A percentile compares a stretch with the other conserved stretches of the same genome.
phyloP scores from a whole-genome alignment of 2,329 filamentous ascomycete genomes.

The Botrytis medusae region DNA sequence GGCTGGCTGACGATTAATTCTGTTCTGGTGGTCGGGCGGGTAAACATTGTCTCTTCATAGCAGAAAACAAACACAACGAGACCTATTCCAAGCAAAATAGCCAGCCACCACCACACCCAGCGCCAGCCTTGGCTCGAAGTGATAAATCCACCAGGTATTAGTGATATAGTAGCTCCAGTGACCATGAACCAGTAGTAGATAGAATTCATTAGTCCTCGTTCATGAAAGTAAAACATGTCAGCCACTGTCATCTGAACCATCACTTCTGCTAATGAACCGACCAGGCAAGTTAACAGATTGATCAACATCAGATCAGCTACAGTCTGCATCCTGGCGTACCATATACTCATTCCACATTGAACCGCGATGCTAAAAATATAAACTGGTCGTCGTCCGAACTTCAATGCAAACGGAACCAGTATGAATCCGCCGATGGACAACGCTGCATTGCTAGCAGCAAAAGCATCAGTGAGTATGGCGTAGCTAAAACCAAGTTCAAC shows the following conservation, averaged over 20 bases:
- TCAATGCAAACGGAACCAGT: neutral
- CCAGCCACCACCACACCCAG: neutral
- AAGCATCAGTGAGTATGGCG: neutral
- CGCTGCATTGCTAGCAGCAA: neutral
- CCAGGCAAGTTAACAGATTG: neutral
- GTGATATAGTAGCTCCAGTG: neutral
- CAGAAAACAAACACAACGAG: neutral
- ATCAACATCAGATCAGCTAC: neutral
- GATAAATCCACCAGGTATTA: neutral
- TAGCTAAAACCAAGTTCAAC: neutral
- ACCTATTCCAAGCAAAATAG: neutral
- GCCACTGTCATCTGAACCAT: neutral
- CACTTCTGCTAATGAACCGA: neutral
- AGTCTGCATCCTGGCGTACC: neutral
- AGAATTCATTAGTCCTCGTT: neutral
- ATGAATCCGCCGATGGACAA: neutral
- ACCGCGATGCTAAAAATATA: neutral
- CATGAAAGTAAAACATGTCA: neutral
- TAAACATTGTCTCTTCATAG: neutral
- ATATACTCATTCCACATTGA: neutral
- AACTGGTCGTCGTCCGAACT: neutral
- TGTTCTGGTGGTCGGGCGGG: neutral
- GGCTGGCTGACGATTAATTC: neutral
- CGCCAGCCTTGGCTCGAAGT: neutral
- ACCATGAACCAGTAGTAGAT: neutral